A percentile compares a stretch with the other conserved stretches of the same genome.
These are phyloP conservation scores for Tricladium varicosporioides DNA, from an alignment of 2,329 filamentous ascomycete genomes.

Conservation along the genomic window DNA sequence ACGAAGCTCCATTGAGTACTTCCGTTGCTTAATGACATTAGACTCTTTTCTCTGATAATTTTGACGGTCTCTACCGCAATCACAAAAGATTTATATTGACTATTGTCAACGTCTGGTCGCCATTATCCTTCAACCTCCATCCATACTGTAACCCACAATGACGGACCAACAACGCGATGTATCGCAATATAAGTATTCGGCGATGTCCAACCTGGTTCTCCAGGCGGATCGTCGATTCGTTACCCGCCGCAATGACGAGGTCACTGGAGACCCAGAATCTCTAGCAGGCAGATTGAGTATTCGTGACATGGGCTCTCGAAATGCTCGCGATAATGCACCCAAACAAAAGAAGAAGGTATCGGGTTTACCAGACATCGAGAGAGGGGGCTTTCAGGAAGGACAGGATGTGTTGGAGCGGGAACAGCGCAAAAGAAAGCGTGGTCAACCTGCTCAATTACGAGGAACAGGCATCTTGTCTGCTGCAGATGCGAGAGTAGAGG, in stretches of 20 bases:
- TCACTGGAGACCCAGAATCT: constrained; percentile 95
- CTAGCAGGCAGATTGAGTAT: constrained; percentile 92
- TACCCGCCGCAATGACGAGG: constrained; percentile 87
- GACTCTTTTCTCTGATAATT: constrained; percentile 6
- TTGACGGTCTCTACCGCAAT: constrained; percentile 6
- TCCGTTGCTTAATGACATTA: background rate
- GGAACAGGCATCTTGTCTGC: constrained; percentile 79
- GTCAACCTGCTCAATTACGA: constrained; percentile 67
- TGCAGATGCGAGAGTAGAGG: constrained; percentile 84
- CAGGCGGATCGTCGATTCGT: constrained; percentile 98
- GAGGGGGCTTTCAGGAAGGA: constrained; percentile 75
- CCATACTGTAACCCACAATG: constrained; percentile 49
- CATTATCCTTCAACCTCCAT: constrained; percentile 5
- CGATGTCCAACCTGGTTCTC: constrained; percentile 99
- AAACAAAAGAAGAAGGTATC: constrained; percentile 73
- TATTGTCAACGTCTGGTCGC: background rate
- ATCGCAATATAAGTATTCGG: constrained; percentile 98
- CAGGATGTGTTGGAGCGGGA: constrained; percentile 80
- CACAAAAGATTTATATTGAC: background rate
- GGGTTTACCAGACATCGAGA: constrained; percentile 67
- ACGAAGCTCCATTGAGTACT: background rate
- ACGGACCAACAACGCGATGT: constrained; percentile 77
- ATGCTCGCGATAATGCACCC: constrained; percentile 75
- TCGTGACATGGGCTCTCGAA: constrained; percentile 87
- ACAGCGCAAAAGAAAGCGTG: constrained; percentile 80